Percentiles rank a stretch among this genome's conserved stretches.
These are phyloP conservation scores for Xylaria flabelliformis DNA, from an alignment of 495 filamentous ascomycete genomes.

Conservation along the genomic window DNA sequence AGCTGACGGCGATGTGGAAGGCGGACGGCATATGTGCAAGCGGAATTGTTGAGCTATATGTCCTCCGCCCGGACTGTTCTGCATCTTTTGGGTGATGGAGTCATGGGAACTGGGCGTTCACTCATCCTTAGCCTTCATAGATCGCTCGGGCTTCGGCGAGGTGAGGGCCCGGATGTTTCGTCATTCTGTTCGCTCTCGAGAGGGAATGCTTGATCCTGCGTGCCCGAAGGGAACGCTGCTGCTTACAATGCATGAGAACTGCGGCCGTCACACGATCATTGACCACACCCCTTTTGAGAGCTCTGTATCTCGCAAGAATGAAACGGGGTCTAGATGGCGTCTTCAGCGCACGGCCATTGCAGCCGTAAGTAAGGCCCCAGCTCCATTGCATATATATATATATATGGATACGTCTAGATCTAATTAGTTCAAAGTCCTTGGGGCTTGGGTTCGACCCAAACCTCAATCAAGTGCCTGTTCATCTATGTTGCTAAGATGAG, in stretches of 20 bases:
- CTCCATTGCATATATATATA: constrained; percentile 22
- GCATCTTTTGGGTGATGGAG: not conserved
- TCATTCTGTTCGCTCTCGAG: not conserved
- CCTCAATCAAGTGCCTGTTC: not conserved
- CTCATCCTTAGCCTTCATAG: not conserved
- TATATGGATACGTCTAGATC: constrained; percentile 12
- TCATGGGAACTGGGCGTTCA: not conserved
- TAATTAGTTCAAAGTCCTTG: not conserved
- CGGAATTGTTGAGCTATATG: not conserved
- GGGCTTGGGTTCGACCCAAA: not conserved
- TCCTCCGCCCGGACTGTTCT: not conserved
- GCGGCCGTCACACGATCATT: not conserved
- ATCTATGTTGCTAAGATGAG: constrained; percentile 1
- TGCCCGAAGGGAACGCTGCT: not conserved
- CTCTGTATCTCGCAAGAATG: not conserved
- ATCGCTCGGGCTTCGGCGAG: not conserved
- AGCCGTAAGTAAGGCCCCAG: constrained; percentile 11
- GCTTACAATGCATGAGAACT: constrained; percentile 13
- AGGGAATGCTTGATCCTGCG: not conserved
- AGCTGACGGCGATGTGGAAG: constrained; percentile 3
- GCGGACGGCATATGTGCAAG: not conserved
- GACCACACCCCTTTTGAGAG: constrained; percentile 2
- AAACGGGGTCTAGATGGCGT: constrained; percentile 1
- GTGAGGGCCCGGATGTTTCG: too few relatives aligned
- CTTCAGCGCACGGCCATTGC: constrained; percentile 3